Conservation (phyloP, 345 rosid species). For the Corchorus olitorius region DNA sequence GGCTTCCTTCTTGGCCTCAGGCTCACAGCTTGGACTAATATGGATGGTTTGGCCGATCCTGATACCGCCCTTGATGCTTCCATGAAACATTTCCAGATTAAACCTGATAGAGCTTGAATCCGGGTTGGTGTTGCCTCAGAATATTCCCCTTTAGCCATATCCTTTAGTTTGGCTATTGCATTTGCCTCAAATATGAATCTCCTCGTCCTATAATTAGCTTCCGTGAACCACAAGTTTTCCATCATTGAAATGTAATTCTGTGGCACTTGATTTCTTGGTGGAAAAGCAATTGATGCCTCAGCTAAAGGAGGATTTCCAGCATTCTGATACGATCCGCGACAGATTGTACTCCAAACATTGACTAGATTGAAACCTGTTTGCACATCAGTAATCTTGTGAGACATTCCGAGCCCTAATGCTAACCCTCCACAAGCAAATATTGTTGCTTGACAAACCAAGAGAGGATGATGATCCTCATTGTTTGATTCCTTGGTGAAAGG, state of each 20-base stretch:
- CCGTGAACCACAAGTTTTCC: conserved; percentile 7
- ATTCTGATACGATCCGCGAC: not conserved
- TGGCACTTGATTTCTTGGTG: not conserved
- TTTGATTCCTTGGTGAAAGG: conserved; percentile 7
- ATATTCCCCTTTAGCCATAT: not conserved
- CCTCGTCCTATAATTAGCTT: not conserved
- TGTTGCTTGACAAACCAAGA: conserved; percentile 1
- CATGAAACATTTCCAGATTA: conserved; percentile 2
- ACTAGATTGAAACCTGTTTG: not conserved
- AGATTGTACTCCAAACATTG: not conserved
- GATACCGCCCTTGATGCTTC: not conserved
- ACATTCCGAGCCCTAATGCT: not conserved
- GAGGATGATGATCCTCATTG: not conserved
- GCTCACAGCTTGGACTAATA: conserved; percentile 1
- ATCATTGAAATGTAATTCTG: not conserved
- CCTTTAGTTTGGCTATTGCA: not conserved
- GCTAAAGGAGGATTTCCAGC: not conserved
- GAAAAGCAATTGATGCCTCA: not conserved
- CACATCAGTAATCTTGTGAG: conserved; percentile 12
- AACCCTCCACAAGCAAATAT: conserved; percentile 8
- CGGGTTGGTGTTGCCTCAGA: not conserved
- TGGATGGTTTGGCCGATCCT: not conserved
- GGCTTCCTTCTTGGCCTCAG: not conserved
- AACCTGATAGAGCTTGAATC: not conserved
- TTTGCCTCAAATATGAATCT: not conserved